Evolutionary conservation across 1,284 basidiomycete genomes (phyloP), one percentile per base, ranked within the genome.

Genomic region (Cystobasidium sp.): DNA sequence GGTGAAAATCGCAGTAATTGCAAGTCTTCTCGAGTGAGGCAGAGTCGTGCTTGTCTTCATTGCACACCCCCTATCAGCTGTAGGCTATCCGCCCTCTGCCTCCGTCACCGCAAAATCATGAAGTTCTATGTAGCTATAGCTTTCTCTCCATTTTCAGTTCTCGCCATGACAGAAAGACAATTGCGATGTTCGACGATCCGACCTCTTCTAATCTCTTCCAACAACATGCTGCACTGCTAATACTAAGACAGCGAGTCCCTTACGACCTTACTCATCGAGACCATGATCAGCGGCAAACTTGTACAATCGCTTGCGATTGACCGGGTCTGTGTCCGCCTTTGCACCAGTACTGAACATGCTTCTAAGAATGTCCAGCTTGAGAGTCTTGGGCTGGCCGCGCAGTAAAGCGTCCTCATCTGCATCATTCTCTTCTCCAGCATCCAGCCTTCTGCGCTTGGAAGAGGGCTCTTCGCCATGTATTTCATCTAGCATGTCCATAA

Each of bases 221-320:
- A 59, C 56, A 59, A 59, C 56, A 59, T 41, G 8, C 1, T 59
- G 20, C 43, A 63, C 18, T n/a, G 47, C 24, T 63, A 12, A 47
- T 20, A 18, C n/a, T 16, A 63, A 1, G 5, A 6, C 46, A 3
- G 24, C 6, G 5, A 14, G 31, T 14, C 6, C 20, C 24, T 22
- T 5, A 22, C 31, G 31, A 31, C 20, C n/a, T 14, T 59, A 59
- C 16, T 66, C 47, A 22, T 66, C 64, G 5, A 66, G 51, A 31
- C 64, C 64, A 24, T 66, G 64, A 43, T 55, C 51, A 31, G 89
- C 89, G 87, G 92, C 96, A 37, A 94, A 82, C 9, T 86, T 86
- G 81, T 95, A 96, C 82, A 97, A 86, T 83, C 88, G 90, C 81
- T 91, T 85, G 77, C 94, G 86, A 82, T 91, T 93, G 1, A 89